phyloP scores from a whole-genome alignment of 2,329 filamentous ascomycete species.

The Colletotrichum godetiae region DNA sequence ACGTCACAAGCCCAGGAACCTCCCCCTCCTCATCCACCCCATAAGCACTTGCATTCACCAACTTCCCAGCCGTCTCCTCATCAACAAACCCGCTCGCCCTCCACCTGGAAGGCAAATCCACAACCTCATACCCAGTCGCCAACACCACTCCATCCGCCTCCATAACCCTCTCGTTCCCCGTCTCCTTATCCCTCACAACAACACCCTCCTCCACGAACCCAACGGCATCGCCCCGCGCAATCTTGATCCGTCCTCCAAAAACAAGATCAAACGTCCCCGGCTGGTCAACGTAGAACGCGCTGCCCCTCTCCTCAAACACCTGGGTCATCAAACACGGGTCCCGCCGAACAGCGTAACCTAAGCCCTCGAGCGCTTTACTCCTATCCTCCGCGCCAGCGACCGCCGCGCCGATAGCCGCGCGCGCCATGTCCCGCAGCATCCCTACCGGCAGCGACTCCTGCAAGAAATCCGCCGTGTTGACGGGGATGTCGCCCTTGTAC shows the following conservation, averaged over 20 bases:
- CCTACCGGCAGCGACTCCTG: conserved; percentile 57
- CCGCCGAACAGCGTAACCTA: conserved; percentile 50
- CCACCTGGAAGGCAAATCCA: conserved; percentile 45
- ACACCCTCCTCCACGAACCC: conserved; percentile 43
- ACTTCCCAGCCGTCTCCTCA: conserved; percentile 2
- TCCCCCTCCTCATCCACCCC: conserved; percentile 29
- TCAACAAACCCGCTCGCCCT: conserved; percentile 20
- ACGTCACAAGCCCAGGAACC: conserved; percentile 1
- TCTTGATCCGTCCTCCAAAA: conserved; percentile 52
- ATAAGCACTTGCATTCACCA: conserved; percentile 3
- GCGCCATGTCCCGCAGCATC: conserved; percentile 56
- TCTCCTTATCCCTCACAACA: conserved; percentile 41
- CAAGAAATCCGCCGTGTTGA: conserved; percentile 61
- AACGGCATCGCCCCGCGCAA: conserved; percentile 43
- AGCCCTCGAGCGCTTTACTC: conserved; percentile 55
- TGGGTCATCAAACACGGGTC: neutral
- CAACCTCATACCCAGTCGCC: conserved; percentile 55
- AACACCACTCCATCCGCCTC: conserved; percentile 55
- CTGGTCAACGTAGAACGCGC: conserved; percentile 51
- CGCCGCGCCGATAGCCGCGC: conserved; percentile 52
- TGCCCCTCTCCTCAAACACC: conserved; percentile 9
- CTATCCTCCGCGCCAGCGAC: conserved; percentile 50
- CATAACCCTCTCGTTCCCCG: conserved; percentile 36
- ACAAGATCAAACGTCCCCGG: conserved; percentile 46
- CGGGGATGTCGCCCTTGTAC: conserved; percentile 51